Evolutionary conservation across 768 basidiomycete species (phyloP), one percentile per base, ranked within the genome.

Genomic region (Lepiota brunneoincarnata): DNA sequence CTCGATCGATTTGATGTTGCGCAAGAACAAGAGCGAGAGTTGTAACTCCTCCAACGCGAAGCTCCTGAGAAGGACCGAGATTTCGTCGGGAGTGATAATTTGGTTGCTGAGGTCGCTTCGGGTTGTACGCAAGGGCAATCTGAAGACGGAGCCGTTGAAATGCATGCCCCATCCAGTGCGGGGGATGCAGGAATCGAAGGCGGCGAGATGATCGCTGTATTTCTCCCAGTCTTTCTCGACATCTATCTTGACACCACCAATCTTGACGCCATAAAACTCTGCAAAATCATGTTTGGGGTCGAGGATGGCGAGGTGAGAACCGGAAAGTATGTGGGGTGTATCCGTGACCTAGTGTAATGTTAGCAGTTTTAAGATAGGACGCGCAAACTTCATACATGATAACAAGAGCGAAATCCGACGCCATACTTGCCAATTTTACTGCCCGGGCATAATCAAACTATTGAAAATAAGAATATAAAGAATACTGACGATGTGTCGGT

Each of bases 391-490:
- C 69, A 23, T 60, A 79, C 78, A 60, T 82, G 78, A 58, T 79
- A 82, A n/a, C 71, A 71, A 0, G 76, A 74, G 15, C 79, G 64
- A 59, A 81, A 79, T 0, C 80, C 80, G 17, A 80, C 68, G 0
- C 79, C 79, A 56, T 75, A 80, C 58, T 80, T 82, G 17, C 79
- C 80, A 5, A 77, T 80, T 64, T 77, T 80, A 0, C 78, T 80
- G 59, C 15, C 15, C 24, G 46, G 1, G 55, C 53, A 26, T 20
- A 44, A 48, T 20, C 55, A 31, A 2, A 39, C 24, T 24, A 17
- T 31, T 2, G 1, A 5, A 12, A 12, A 44, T 10, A 18, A 38
- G 24, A 14, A 12, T n/a, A 3, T n/a, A 31, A 14, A 52, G 20
- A 26, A 41, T 20, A 62, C 72, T 56, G 61, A 76, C 77, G 75